Evolutionary conservation across 1,284 basidiomycete species (phyloP).

Genomic region (Puccinia triticina): DNA sequence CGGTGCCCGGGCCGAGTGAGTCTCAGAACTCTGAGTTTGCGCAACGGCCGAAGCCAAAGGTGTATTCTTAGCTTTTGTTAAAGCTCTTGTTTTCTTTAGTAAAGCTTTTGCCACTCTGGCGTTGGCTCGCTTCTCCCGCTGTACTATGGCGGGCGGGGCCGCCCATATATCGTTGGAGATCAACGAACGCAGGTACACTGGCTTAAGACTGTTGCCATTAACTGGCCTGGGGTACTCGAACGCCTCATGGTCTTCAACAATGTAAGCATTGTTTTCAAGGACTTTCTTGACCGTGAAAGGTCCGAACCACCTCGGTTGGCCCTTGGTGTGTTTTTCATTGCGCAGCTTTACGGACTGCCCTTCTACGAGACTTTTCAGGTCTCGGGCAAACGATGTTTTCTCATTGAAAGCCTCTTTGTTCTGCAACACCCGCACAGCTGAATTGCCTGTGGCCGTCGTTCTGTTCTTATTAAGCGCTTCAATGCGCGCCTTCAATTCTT

Average conservation of each 20-base stretch:
- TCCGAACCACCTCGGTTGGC: neutral
- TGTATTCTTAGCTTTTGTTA: no score
- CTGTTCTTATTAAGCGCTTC: neutral
- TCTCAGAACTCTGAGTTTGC: no score
- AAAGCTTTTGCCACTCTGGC: neutral
- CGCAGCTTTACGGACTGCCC: slow-evolving; percentile 9
- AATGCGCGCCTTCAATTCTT: neutral
- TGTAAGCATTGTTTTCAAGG: slow-evolving; percentile 1
- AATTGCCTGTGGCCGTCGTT: neutral
- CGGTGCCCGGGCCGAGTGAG: no score
- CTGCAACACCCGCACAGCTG: neutral
- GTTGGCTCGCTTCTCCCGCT: neutral
- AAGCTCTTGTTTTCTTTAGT: neutral
- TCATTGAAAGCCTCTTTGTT: slow-evolving; percentile 5
- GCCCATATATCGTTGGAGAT: neutral
- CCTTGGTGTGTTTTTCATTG: slow-evolving; percentile 21
- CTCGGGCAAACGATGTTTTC: neutral
- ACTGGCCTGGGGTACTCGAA: neutral
- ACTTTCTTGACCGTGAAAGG: neutral
- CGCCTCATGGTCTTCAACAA: neutral
- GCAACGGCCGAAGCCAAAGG: no score
- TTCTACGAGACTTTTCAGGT: neutral
- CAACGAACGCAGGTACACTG: neutral
- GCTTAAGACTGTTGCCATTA: neutral
- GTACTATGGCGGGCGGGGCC: neutral